These are phyloP conservation scores for Diaporthe aspalathi DNA, from an alignment of 2,329 filamentous ascomycete species.

Conservation along the genomic window DNA sequence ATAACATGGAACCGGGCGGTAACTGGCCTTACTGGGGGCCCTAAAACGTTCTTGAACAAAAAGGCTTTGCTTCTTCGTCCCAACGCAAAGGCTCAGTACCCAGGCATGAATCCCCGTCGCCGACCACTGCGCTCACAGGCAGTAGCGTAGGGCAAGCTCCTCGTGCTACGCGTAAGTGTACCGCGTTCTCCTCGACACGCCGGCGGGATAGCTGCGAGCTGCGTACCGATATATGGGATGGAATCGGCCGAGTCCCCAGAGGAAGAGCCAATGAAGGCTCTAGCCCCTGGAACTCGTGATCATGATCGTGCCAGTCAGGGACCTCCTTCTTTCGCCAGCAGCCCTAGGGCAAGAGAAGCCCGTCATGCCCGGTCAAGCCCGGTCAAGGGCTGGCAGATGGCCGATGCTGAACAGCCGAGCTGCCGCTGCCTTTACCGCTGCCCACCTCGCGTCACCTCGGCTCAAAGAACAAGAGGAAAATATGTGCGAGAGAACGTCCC, in stretches of 20 bases:
- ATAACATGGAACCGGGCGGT: too few species aligned
- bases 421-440: not conserved
- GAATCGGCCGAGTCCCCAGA: not conserved
- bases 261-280: not conserved
- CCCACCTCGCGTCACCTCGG: not conserved
- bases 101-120: not conserved
- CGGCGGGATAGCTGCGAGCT: not conserved
- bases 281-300: not conserved
- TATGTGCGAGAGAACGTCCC: too few species aligned
- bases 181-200: not conserved
- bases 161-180: not conserved
- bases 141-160: not conserved
- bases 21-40: too few species aligned
- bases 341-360: too few species aligned
- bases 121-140: not conserved
- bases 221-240: not conserved
- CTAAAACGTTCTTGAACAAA: not conserved
- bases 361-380: not conserved
- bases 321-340: not conserved
- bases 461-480: too few species aligned
- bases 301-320: not conserved
- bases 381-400: not conserved
- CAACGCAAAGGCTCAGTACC: not conserved
- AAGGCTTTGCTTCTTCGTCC: not conserved
- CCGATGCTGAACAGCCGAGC: slow-evolving; percentile 4